These are phyloP conservation scores for Pseudohyphozyma bogoriensis DNA, from an alignment of 768 basidiomycete species.

Conservation along the genomic window DNA sequence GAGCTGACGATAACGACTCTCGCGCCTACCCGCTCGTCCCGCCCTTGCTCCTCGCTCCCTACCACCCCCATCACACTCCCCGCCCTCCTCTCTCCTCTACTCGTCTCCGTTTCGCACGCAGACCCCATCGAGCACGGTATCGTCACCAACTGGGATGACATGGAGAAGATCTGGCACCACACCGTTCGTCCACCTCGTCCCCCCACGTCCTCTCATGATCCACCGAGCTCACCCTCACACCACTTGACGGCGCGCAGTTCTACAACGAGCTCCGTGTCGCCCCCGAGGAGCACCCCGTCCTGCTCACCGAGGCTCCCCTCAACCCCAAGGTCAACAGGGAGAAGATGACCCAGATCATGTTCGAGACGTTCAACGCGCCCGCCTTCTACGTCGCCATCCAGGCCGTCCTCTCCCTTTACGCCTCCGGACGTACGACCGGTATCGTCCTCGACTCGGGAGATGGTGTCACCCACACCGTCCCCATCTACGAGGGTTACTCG, in stretches of 20 bases:
- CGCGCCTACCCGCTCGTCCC: background rate
- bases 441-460: constrained; percentile 93
- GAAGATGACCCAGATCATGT: constrained; percentile 95
- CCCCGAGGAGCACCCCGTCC: constrained; percentile 83
- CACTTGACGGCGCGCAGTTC: constrained; percentile 42
- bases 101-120: background rate
- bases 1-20: background rate
- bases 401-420: constrained; percentile 75
- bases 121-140: constrained; percentile 87
- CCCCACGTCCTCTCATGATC: background rate
- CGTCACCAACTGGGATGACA: constrained; percentile 97
- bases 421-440: constrained; percentile 86
- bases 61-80: background rate
- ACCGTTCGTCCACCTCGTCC: constrained; percentile 6
- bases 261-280: constrained; percentile 92
- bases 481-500: constrained; percentile 90
- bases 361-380: constrained; percentile 87
- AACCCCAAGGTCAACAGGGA: constrained; percentile 89
- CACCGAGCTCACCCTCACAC: background rate
- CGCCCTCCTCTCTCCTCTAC: background rate
- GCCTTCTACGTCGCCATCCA: constrained; percentile 89
- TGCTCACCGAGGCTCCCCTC: constrained; percentile 81
- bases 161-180: constrained; percentile 84
- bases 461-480: constrained; percentile 91
- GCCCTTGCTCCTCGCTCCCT: background rate